Evolutionary conservation across 2,329 filamentous ascomycete species (phyloP), one percentile per base, ranked within the genome.

Genomic region (Colletotrichum graminicola): DNA sequence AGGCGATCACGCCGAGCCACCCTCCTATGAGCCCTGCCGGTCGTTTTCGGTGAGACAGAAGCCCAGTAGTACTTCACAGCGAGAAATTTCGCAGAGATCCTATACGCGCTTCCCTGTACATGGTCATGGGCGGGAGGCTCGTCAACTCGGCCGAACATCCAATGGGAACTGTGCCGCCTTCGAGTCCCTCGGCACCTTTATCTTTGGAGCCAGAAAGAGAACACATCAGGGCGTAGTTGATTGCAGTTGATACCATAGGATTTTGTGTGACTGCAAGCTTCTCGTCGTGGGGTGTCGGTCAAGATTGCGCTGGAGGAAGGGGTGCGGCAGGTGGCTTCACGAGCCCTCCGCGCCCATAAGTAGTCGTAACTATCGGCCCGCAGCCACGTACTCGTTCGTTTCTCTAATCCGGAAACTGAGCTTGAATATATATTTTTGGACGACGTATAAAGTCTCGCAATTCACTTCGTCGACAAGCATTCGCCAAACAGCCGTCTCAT

Each of bases 151-250:
- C 21, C 41, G 7, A 39, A 39, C 41, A 47, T 16, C 65, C 57
- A 67, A 67, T 67, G 11, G 65, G 57, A 49, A 45, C 29, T n/a
- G 39, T 62, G 18, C 65, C 57, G 39, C 12, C 36, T 23, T 43
- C 26, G 56, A 47, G 49, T 23, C 5, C 14, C 23, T 41, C 12
- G 32, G 39, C 23, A 51, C 16, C 36, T 41, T 47, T 39, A 41
- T 49, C n/a, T 62, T 26, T 16, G n/a, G 43, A n/a, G 41, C 39
- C 36, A 14, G 12, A 3, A 32, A n/a, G 5, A 57, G 7, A 41
- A n/a, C 5, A n/a, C 2, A 7, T 7, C 26, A n/a, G 29, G 5
- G 10, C 23, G 47, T 1, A 18, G 0, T 16, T 18, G n/a, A 23
- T 49, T 23, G 26, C 26, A 26, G 5, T 62, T 56, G n/a, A 62